Evolutionary conservation across 129 eudicot genomes (phyloP).

Genomic region (Erigeron canadensis): DNA sequence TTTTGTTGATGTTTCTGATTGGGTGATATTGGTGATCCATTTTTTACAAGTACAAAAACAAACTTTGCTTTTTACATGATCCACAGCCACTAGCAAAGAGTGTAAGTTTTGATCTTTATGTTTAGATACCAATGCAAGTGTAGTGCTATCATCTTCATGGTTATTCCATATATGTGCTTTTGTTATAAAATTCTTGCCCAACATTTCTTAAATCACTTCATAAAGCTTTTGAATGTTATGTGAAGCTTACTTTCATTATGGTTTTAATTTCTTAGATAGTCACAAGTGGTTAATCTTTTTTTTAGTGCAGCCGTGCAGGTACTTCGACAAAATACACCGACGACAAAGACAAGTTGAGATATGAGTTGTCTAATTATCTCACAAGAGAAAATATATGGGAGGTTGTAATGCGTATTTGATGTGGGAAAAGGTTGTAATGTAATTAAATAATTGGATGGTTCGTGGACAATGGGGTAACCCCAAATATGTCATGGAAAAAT

Average conservation of each 20-base stretch:
- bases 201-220: background rate
- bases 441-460: too few relatives aligned
- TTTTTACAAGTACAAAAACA: background rate
- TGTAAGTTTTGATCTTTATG: too few relatives aligned
- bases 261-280: slow-evolving; percentile 1
- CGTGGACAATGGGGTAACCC: too few relatives aligned
- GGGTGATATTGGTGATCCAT: background rate
- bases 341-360: too few relatives aligned
- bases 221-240: background rate
- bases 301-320: slow-evolving; percentile 52
- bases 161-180: background rate
- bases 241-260: background rate
- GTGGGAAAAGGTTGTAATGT: too few relatives aligned
- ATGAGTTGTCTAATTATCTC: slow-evolving; percentile 64
- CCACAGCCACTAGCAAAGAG: background rate
- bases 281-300: background rate
- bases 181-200: background rate
- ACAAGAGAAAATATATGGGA: too few relatives aligned
- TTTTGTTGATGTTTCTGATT: background rate
- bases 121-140: too few relatives aligned
- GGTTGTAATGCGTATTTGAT: too few relatives aligned
- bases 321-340: slow-evolving; percentile 95
- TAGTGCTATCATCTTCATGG: background rate
- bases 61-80: background rate
- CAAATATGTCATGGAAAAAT: too few relatives aligned